Evolutionary conservation across 495 filamentous ascomycete genomes (phyloP).

Genomic region (Trypethelium eluteriae): DNA sequence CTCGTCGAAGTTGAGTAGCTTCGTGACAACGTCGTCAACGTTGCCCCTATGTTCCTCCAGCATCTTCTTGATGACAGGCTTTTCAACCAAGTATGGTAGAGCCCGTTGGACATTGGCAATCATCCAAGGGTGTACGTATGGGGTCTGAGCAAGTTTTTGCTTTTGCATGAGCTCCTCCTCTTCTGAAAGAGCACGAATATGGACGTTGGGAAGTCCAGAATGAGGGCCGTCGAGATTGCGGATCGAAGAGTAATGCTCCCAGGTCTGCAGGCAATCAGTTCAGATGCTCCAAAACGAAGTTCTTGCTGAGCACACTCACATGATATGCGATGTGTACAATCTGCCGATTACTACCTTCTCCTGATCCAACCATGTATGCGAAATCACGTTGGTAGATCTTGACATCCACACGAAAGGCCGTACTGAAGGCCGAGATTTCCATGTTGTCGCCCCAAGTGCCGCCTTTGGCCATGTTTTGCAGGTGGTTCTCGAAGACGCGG

Average conservation of each 20-base stretch:
- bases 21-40: slow-evolving; percentile 52
- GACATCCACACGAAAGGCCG: slow-evolving; percentile 54
- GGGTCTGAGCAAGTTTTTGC: slow-evolving; percentile 36
- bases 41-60: slow-evolving; percentile 55
- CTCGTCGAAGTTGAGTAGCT: slow-evolving; percentile 47
- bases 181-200: slow-evolving; percentile 25
- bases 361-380: slow-evolving; percentile 33
- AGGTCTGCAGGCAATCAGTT: slow-evolving; percentile 37
- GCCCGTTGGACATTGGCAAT: slow-evolving; percentile 51
- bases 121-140: slow-evolving; percentile 51
- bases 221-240: slow-evolving; percentile 55
- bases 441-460: slow-evolving; percentile 66
- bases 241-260: slow-evolving; percentile 71
- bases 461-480: slow-evolving; percentile 52
- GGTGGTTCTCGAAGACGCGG: slow-evolving; percentile 53
- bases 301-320: slow-evolving; percentile 40
- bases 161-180: slow-evolving; percentile 30
- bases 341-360: slow-evolving; percentile 32
- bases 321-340: slow-evolving; percentile 63
- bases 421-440: slow-evolving; percentile 62
- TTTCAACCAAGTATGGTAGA: slow-evolving; percentile 49
- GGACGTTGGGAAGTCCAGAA: slow-evolving; percentile 47
- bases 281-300: not conserved
- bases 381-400: slow-evolving; percentile 51
- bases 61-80: slow-evolving; percentile 48